Percentiles rank a stretch among this genome's conserved stretches.
phyloP scores from a whole-genome alignment of 2,329 filamentous ascomycete species.

The Endothia cerciana region DNA sequence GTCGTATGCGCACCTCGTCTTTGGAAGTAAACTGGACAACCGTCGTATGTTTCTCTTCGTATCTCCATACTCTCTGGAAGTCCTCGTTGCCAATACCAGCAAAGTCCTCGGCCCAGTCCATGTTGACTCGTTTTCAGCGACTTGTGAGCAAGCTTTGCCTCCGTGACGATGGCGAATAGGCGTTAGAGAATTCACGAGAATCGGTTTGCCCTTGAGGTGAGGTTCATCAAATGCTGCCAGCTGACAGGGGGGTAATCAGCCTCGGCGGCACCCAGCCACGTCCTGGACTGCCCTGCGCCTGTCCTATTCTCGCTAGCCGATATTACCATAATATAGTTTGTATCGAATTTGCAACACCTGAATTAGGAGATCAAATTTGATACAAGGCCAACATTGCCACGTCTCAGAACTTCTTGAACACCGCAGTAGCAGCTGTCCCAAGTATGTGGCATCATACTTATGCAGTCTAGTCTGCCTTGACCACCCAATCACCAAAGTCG shows the following conservation, averaged over 20 bases:
- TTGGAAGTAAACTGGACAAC: background rate
- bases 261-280: too few species aligned
- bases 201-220: background rate
- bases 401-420: too few species aligned
- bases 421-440: too few species aligned
- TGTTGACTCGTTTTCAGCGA: background rate
- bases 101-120: conserved; percentile 10
- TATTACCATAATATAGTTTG: too few species aligned
- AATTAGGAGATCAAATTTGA: too few species aligned
- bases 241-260: background rate
- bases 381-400: too few species aligned
- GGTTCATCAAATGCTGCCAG: background rate
- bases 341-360: too few species aligned
- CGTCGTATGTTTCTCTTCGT: conserved; percentile 5
- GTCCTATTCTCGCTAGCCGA: too few species aligned
- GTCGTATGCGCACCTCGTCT: background rate
- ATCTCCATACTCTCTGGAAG: conserved; percentile 9
- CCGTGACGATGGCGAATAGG: background rate
- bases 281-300: too few species aligned
- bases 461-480: too few species aligned
- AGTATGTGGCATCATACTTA: too few species aligned
- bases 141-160: background rate
- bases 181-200: background rate
- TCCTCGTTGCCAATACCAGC: conserved; percentile 2
- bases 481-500: background rate